Conservation (phyloP, 1,284 basidiomycete genomes). For the Phenoliferia sp. region DNA sequence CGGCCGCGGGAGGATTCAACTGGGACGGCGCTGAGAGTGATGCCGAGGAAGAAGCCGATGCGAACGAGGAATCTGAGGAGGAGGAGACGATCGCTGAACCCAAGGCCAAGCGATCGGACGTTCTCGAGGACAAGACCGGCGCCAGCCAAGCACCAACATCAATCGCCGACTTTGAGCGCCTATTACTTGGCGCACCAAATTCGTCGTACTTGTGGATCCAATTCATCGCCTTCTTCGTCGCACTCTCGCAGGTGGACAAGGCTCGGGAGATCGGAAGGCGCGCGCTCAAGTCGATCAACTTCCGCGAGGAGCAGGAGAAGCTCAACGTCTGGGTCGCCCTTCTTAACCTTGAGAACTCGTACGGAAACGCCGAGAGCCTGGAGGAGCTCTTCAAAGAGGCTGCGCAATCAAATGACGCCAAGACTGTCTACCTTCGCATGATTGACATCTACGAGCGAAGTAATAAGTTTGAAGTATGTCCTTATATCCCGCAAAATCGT, state of each 20-base stretch:
- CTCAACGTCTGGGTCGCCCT: conserved; percentile 97
- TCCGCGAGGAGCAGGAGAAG: conserved; percentile 94
- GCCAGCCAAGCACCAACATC: conserved; percentile 81
- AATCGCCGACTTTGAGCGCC: conserved; percentile 87
- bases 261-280: conserved; percentile 81
- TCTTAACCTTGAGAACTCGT: conserved; percentile 90
- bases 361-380: conserved; percentile 76
- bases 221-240: conserved; percentile 97
- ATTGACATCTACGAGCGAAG: conserved; percentile 79
- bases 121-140: conserved; percentile 65
- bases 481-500: background rate
- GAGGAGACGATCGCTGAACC: conserved; percentile 52
- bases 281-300: conserved; percentile 82
- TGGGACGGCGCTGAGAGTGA: conserved; percentile 47
- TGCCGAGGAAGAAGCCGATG: conserved; percentile 35
- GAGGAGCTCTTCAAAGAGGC: conserved; percentile 86
- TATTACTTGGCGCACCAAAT: conserved; percentile 91
- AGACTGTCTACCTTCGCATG: conserved; percentile 79
- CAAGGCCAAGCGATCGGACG: conserved; percentile 52
- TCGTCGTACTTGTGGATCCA: conserved; percentile 98
- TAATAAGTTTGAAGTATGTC: conserved; percentile 68
- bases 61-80: conserved; percentile 46
- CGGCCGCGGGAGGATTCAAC: conserved; percentile 50
- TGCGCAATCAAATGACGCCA: conserved; percentile 81
- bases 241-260: conserved; percentile 90